These are phyloP conservation scores for Apiotrichum laibachii DNA, from an alignment of 1,284 basidiomycete genomes.

Conservation along the genomic window DNA sequence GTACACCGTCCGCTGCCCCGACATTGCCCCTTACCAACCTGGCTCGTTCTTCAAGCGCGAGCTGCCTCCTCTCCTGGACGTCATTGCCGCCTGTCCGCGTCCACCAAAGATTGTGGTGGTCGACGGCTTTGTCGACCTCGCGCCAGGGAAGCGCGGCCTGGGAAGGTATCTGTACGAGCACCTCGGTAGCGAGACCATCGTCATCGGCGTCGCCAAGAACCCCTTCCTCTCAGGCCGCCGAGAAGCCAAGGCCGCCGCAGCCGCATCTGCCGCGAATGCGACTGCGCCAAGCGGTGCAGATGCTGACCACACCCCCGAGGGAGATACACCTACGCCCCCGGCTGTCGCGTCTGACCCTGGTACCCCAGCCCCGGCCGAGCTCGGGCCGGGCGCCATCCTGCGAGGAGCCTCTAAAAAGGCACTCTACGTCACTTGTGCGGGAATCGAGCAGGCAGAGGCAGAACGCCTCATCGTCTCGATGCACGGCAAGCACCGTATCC, in stretches of 20 bases:
- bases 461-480: background rate
- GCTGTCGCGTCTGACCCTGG: background rate
- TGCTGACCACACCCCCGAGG: background rate
- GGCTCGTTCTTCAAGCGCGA: constrained; percentile 10
- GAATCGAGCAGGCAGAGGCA: background rate
- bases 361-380: background rate
- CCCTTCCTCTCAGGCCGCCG: background rate
- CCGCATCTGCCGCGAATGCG: too few relatives aligned
- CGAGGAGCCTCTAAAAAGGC: background rate
- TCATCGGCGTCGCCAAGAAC: constrained; percentile 10
- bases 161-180: constrained; percentile 3
- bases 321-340: background rate
- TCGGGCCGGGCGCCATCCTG: background rate
- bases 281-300: background rate
- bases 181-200: background rate
- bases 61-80: constrained; percentile 1
- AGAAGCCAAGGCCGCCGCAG: background rate
- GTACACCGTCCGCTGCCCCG: background rate
- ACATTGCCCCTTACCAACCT: background rate
- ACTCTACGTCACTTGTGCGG: constrained; percentile 7
- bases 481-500: constrained; percentile 6
- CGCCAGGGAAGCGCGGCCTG: background rate
- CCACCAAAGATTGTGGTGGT: background rate
- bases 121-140: constrained; percentile 11
- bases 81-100: background rate